These are phyloP conservation scores for Gryganskiella cystojenkinii DNA, from an alignment of 192 early-diverging fungal genomes.

Conservation along the genomic window DNA sequence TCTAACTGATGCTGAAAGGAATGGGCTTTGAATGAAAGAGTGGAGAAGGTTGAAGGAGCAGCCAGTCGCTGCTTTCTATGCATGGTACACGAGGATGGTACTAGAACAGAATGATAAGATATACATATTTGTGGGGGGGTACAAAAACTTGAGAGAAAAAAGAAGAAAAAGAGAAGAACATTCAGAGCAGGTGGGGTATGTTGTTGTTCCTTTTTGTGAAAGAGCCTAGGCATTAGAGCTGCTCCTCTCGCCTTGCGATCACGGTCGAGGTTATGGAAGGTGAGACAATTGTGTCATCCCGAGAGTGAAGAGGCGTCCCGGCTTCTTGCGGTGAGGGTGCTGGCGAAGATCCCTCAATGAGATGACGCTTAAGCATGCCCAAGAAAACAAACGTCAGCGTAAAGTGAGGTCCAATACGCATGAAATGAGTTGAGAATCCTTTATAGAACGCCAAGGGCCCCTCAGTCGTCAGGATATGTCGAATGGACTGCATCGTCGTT, in stretches of 20 bases:
- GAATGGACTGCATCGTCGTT: constrained; percentile 55
- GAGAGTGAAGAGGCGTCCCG: constrained; percentile 18
- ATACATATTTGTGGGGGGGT: constrained; percentile 4
- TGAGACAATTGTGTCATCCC: constrained; percentile 23
- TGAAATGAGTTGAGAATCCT: constrained; percentile 77
- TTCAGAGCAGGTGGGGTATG: background rate
- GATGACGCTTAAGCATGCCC: constrained; percentile 61
- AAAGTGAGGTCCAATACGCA: constrained; percentile 84
- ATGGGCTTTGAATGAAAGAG: too few relatives aligned
- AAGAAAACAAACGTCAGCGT: constrained; percentile 81
- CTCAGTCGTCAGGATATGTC: constrained; percentile 66
- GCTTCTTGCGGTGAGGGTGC: background rate
- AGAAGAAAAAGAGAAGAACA: constrained; percentile 6
- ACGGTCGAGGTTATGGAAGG: constrained; percentile 33
- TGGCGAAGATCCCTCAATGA: constrained; percentile 38
- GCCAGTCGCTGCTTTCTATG: constrained; percentile 21
- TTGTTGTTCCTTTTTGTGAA: background rate
- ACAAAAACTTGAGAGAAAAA: background rate
- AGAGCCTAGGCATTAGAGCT: too few relatives aligned
- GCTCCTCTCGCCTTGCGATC: constrained; percentile 44
- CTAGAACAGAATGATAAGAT: background rate
- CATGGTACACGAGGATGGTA: background rate
- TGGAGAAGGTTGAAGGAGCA: background rate
- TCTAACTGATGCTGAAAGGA: too few relatives aligned
- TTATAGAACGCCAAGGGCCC: constrained; percentile 76